These are phyloP conservation scores for Tricholomella constricta DNA, from an alignment of 768 basidiomycete genomes.

Conservation along the genomic window DNA sequence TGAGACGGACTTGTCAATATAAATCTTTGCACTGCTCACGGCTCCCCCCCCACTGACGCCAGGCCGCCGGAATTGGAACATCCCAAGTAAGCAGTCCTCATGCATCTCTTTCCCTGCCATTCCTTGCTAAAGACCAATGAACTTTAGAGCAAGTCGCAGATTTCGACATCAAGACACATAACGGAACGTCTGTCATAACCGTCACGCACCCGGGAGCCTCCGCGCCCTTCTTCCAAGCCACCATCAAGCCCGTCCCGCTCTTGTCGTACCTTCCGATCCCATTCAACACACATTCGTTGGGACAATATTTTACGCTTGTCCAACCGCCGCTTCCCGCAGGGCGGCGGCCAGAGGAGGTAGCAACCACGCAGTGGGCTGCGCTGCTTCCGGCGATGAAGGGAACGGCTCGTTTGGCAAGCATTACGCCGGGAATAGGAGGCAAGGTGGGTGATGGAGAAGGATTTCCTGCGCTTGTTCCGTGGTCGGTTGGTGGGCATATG, in stretches of 20 bases:
- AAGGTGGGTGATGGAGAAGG: conserved; percentile 27
- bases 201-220: conserved; percentile 22
- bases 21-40: neutral
- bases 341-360: conserved; percentile 21
- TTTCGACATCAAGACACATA: conserved; percentile 24
- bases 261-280: conserved; percentile 26
- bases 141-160: conserved; percentile 30
- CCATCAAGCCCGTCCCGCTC: conserved; percentile 26
- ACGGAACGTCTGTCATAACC: conserved; percentile 25
- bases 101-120: neutral
- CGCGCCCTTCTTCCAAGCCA: conserved; percentile 33
- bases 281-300: conserved; percentile 17
- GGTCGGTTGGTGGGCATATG: conserved; percentile 17
- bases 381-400: conserved; percentile 19
- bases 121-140: neutral
- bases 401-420: conserved; percentile 6
- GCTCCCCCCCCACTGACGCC: neutral
- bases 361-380: conserved; percentile 22
- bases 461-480: conserved; percentile 28
- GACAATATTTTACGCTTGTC: conserved; percentile 13
- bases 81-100: conserved; percentile 27
- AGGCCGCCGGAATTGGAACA: conserved; percentile 39
- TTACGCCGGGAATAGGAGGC: conserved; percentile 16
- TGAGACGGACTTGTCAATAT: conserved; percentile 1
- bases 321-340: conserved; percentile 29